These are phyloP conservation scores for Talaromyces verruculosus DNA, from an alignment of 2,329 filamentous ascomycete genomes.

Conservation along the genomic window DNA sequence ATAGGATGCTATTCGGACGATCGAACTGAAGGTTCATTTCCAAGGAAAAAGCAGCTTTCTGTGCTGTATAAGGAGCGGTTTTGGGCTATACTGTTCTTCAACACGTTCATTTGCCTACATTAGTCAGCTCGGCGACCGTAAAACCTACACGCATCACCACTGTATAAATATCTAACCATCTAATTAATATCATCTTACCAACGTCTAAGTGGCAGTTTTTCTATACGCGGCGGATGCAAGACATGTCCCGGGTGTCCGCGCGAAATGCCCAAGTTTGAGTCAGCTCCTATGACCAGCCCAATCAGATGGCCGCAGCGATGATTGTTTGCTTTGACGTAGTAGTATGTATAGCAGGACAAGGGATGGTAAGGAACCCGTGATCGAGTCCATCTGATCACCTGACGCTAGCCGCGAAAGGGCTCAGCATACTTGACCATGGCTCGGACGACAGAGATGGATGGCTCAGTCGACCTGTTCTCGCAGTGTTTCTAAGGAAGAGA, in stretches of 20 bases:
- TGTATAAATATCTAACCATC: conserved; percentile 5
- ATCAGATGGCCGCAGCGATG: conserved; percentile 4
- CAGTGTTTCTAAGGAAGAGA: not conserved
- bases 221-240: not conserved
- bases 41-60: not conserved
- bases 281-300: conserved; percentile 2
- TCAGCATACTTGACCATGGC: conserved; percentile 4
- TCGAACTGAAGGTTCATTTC: not conserved
- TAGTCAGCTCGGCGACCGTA: not conserved
- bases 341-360: not conserved
- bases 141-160: not conserved
- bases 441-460: not conserved
- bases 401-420: conserved; percentile 5
- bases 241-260: not conserved
- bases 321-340: conserved; percentile 7
- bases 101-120: not conserved
- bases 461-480: conserved; percentile 1
- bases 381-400: conserved; percentile 3
- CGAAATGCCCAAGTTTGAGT: not conserved
- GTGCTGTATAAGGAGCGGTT: not conserved
- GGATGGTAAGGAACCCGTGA: conserved; percentile 11
- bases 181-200: not conserved
- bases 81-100: not conserved
- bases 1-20: not conserved
- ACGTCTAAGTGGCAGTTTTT: not conserved